A percentile compares a stretch with the other conserved stretches of the same genome.
Conservation (phyloP, 1,284 basidiomycete genomes). For the Wallemia mellicola region DNA sequence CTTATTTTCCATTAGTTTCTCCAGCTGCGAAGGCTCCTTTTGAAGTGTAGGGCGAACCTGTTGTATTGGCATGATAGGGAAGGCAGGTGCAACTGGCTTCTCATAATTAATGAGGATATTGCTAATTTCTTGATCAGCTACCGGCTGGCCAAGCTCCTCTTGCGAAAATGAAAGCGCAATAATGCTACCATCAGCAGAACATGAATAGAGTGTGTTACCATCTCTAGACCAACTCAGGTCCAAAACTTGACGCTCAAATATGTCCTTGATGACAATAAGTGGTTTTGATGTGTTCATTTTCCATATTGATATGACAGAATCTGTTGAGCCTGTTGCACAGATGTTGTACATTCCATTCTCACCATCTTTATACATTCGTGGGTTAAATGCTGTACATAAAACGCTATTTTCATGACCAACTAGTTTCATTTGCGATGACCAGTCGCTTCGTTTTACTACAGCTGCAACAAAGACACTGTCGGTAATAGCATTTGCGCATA, state of each 20-base stretch:
- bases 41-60: neutral
- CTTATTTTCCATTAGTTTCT: neutral
- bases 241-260: constrained; percentile 80
- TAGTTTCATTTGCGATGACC: constrained; percentile 67
- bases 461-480: constrained; percentile 92
- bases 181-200: constrained; percentile 81
- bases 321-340: constrained; percentile 18
- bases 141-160: constrained; percentile 39
- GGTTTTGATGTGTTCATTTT: constrained; percentile 69
- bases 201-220: constrained; percentile 70
- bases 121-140: neutral
- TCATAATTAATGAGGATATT: neutral
- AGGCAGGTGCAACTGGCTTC: neutral
- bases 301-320: constrained; percentile 43
- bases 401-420: constrained; percentile 95
- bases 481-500: constrained; percentile 88
- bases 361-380: neutral
- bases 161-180: constrained; percentile 55
- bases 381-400: constrained; percentile 17
- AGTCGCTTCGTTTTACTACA: constrained; percentile 58
- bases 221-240: constrained; percentile 88
- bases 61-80: neutral
- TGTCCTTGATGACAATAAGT: constrained; percentile 66
- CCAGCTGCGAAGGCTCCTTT: neutral
- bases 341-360: neutral